A percentile compares a stretch with the other conserved stretches of the same genome.
Conservation (phyloP, 352 stramenopile genomes). For the Pythium volutum region DNA sequence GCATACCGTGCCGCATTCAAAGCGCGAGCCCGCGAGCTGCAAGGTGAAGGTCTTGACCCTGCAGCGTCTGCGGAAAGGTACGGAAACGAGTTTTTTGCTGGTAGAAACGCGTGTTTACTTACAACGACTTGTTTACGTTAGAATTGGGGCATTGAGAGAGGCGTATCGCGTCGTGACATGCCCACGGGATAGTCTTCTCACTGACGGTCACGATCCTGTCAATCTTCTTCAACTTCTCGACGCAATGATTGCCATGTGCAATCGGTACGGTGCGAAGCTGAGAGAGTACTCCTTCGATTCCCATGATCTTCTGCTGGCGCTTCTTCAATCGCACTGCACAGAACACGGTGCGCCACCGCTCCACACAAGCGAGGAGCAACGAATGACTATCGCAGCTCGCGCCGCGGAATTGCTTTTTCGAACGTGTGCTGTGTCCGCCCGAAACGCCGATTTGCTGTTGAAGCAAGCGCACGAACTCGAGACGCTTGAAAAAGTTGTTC, state of each 20-base stretch:
- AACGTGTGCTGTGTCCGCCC: slow-evolving; percentile 55
- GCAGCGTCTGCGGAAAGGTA: slow-evolving; percentile 47
- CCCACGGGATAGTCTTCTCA: slow-evolving; percentile 63
- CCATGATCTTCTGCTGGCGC: slow-evolving; percentile 56
- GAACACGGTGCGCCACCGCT: slow-evolving; percentile 34
- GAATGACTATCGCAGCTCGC: slow-evolving; percentile 54
- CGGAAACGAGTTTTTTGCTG: not conserved
- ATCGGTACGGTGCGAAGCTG: slow-evolving; percentile 52
- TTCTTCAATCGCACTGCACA: slow-evolving; percentile 64
- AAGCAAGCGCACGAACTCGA: slow-evolving; percentile 42
- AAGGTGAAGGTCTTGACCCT: slow-evolving; percentile 24
- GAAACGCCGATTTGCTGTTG: slow-evolving; percentile 58
- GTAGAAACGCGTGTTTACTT: not conserved
- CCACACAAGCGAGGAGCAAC: slow-evolving; percentile 44
- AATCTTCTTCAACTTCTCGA: slow-evolving; percentile 68
- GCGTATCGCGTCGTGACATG: slow-evolving; percentile 68
- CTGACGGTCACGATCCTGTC: slow-evolving; percentile 61
- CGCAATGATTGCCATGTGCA: slow-evolving; percentile 64
- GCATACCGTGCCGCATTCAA: slow-evolving; percentile 59
- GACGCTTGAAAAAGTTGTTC: slow-evolving; percentile 62
- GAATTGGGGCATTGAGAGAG: slow-evolving; percentile 46
- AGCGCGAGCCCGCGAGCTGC: slow-evolving; percentile 38
- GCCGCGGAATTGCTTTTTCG: slow-evolving; percentile 67
- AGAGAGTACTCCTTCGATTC: slow-evolving; percentile 59
- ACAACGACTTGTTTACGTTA: slow-evolving; percentile 4